Percentiles rank a stretch among this genome's conserved stretches.
Conservation (phyloP, 1,284 basidiomycete species). For the Marasmius fiardii region DNA sequence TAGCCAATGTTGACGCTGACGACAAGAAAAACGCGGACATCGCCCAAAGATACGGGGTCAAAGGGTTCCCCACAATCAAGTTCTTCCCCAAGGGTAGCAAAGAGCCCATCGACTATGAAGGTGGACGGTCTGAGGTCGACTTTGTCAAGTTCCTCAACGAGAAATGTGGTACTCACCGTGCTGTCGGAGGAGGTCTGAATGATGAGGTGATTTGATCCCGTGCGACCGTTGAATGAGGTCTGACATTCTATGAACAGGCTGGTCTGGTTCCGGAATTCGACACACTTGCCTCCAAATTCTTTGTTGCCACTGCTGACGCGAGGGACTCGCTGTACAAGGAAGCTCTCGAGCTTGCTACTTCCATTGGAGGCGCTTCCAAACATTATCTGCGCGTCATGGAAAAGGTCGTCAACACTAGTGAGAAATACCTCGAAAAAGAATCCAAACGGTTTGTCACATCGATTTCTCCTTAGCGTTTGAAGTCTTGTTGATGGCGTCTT, state of each 20-base stretch:
- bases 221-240: not conserved
- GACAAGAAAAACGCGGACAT: conserved; percentile 76
- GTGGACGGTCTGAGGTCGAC: conserved; percentile 63
- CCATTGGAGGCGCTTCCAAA: conserved; percentile 52
- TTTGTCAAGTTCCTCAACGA: conserved; percentile 81
- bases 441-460: conserved; percentile 63
- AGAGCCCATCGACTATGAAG: conserved; percentile 65
- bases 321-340: conserved; percentile 64
- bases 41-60: conserved; percentile 71
- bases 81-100: conserved; percentile 82
- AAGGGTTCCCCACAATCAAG: conserved; percentile 88
- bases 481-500: not conserved
- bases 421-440: conserved; percentile 87
- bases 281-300: conserved; percentile 75
- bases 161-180: conserved; percentile 84
- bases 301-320: conserved; percentile 55
- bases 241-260: conserved; percentile 43
- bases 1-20: conserved; percentile 92
- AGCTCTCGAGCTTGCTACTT: conserved; percentile 45
- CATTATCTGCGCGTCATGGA: conserved; percentile 94
- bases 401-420: conserved; percentile 72
- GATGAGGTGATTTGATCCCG: conserved; percentile 48
- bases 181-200: conserved; percentile 77
- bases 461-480: not conserved
- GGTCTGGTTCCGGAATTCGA: conserved; percentile 83